A percentile compares a stretch with the other conserved stretches of the same genome.
Conservation (phyloP, 2,329 filamentous ascomycete species). For the Cytospora mali region DNA sequence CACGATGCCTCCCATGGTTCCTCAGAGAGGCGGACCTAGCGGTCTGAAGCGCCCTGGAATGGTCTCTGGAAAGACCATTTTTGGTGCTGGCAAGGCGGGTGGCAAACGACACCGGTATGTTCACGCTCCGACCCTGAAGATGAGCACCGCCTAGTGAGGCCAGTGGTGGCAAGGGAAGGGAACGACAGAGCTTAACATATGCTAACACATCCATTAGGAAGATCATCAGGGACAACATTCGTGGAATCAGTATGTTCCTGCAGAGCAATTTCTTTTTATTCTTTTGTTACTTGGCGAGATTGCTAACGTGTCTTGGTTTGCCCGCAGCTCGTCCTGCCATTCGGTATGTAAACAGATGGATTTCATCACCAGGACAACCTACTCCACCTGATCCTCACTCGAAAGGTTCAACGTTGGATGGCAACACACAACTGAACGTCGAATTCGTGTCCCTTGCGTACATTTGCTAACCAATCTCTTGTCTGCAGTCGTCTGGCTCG, state of each 20-base stretch:
- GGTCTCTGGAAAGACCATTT: slow-evolving; percentile 31
- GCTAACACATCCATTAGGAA: slow-evolving; percentile 43
- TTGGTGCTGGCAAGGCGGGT: slow-evolving; percentile 29
- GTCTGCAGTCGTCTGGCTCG: slow-evolving; percentile 66
- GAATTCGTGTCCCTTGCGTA: too few species aligned
- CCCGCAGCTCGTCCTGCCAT: slow-evolving; percentile 28
- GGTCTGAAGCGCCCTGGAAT: slow-evolving; percentile 26
- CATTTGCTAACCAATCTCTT: slow-evolving; percentile 1
- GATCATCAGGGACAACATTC: slow-evolving; percentile 49
- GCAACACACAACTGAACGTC: background rate
- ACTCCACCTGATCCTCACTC: too few species aligned
- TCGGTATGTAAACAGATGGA: slow-evolving; percentile 17
- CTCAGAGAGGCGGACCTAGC: slow-evolving; percentile 38
- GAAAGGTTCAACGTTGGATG: background rate
- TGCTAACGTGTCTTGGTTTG: slow-evolving; percentile 6
- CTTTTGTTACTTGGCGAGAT: background rate
- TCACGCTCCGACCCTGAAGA: background rate
- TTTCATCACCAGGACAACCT: slow-evolving; percentile 5
- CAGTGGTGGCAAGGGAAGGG: background rate
- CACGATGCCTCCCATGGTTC: slow-evolving; percentile 35
- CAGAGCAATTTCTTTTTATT: background rate
- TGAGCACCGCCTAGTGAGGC: background rate
- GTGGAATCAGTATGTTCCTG: slow-evolving; percentile 52
- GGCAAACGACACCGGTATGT: slow-evolving; percentile 36
- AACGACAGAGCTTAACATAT: background rate